Evolutionary conservation across 495 filamentous ascomycete species (phyloP).

Genomic region (Pyrenula aspistea): DNA sequence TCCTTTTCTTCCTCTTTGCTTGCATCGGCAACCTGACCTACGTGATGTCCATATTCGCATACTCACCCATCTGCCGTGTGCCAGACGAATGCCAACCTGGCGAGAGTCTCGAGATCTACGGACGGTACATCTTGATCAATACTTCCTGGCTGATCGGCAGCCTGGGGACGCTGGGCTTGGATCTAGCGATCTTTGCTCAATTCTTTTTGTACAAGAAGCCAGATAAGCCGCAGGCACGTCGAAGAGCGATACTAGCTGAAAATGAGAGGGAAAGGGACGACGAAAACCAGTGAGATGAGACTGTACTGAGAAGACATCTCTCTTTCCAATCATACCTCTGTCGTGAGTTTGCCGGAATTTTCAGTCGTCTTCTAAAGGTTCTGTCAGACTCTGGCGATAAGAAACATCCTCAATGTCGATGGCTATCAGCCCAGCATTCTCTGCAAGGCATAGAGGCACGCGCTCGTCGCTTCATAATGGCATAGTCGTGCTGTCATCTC

Average conservation of each 20-base stretch:
- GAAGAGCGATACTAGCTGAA: neutral
- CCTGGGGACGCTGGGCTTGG: slow-evolving; percentile 72
- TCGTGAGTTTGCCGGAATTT: too few species aligned
- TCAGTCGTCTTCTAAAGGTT: too few species aligned
- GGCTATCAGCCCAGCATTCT: too few species aligned
- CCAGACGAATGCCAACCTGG: slow-evolving; percentile 35
- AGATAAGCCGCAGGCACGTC: neutral
- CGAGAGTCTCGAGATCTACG: slow-evolving; percentile 50
- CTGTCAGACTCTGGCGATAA: too few species aligned
- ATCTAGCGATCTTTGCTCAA: slow-evolving; percentile 77
- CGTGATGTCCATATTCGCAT: slow-evolving; percentile 82
- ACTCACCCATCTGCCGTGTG: slow-evolving; percentile 47
- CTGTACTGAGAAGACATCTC: too few species aligned
- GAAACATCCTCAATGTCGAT: too few species aligned
- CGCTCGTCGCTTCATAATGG: too few species aligned
- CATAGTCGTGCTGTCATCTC: too few species aligned
- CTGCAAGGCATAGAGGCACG: too few species aligned
- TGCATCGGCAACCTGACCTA: slow-evolving; percentile 91
- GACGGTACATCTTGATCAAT: slow-evolving; percentile 75
- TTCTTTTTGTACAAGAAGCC: slow-evolving; percentile 68
- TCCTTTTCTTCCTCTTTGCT: slow-evolving; percentile 94
- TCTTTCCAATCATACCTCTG: too few species aligned
- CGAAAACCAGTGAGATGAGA: too few species aligned
- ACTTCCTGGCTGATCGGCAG: slow-evolving; percentile 81
- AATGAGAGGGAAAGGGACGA: too few species aligned